Evolutionary conservation across 805 yeast genomes (phyloP), one percentile per base, ranked within the genome.

Genomic region (Candida schatavii): DNA sequence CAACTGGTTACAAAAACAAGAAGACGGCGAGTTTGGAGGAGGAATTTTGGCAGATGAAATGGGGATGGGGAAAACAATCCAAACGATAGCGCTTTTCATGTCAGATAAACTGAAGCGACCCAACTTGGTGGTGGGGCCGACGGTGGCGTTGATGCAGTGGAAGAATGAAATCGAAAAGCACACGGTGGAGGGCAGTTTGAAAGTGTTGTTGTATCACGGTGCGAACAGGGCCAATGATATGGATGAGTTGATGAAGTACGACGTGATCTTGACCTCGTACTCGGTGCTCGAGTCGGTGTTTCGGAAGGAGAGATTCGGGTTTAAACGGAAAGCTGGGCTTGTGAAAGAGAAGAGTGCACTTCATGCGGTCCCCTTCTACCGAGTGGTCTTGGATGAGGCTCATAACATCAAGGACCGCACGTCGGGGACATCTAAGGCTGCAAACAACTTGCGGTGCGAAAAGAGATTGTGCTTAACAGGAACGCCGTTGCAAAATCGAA

Each of bases 31-130:
- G 33, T 91, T 85, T 61, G 72, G 77, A 13, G 99, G 99, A 20
- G 99, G 98, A 13, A 83, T 93, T 7, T 68, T 93, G 36, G 98
- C 99, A 4, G 99, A 93, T 68, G 99, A 93, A 64, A 93, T 93
- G 99, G 99, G 99, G 28, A 91, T 93, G 98, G 99, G 99, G 48
- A 93, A 93, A 55, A 93, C 99, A 0, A 90, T 93, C 38, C 99
- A 93, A 64, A 91, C 96, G 29, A 91, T 93, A 46, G 93, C 95
- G 0, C 64, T 93, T 35, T 78, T 93, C 56, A 79, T 90, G 80
- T 62, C 73, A 36, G 95, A 88, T 59, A 57, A 73, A 38, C 54
- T 68, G 0, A 82, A 80, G 49, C 67, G 78, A 9, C 97, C 97
- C 7, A 87, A 83, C 49, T 66, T 93, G 46, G 98, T 93, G 4